Evolutionary conservation across 1,284 basidiomycete genomes (phyloP), one percentile per base, ranked within the genome.

Genomic region (Trametes hirsuta): DNA sequence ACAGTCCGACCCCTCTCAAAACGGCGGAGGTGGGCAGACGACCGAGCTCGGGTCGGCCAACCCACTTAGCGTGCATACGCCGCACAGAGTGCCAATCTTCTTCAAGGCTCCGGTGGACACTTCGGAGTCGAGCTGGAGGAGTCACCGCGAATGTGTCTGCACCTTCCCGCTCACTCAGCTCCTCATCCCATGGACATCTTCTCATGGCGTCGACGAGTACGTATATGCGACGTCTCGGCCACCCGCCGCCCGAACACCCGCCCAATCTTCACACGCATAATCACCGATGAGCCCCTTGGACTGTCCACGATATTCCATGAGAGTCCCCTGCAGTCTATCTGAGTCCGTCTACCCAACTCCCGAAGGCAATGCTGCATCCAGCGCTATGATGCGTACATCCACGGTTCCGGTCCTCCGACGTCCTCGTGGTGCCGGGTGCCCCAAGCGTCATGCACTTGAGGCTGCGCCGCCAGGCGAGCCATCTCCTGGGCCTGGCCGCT

Each of bases 391-490:
- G 47, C 51, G 35, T 12, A 8, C 51, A 59, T 59, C 53, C 59
- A 55, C 39, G 34, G 42, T 39, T 47, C 53, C 0, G 70, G 70
- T 11, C 70, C 74, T 44, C 77, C 77, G 30, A 84, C 79, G 3
- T 60, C 50, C 61, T 75, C 63, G 2, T 49, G 41, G 30, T 71
- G 67, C 42, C 83, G 76, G 30, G 72, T 74, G 8, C 76, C 80
- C 84, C 84, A 87, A 42, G 77, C 77, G 25, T 61, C 64, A 65
- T 85, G 82, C 36, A 58, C 64, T 52, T 75, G 64, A 2, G 85
- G 83, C n/a, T 72, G 65, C 0, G 52, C 64, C n/a, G 75, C 69
- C 4, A 79, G 62, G 46, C 34, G 55, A 30, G 61, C 62, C 75
- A 83, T 79, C 60, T 78, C 76, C 41, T 59, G 58, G 9, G 77